These are phyloP conservation scores for Exophiala phaeomuriformis DNA, from an alignment of 2,329 filamentous ascomycete species.

Conservation along the genomic window DNA sequence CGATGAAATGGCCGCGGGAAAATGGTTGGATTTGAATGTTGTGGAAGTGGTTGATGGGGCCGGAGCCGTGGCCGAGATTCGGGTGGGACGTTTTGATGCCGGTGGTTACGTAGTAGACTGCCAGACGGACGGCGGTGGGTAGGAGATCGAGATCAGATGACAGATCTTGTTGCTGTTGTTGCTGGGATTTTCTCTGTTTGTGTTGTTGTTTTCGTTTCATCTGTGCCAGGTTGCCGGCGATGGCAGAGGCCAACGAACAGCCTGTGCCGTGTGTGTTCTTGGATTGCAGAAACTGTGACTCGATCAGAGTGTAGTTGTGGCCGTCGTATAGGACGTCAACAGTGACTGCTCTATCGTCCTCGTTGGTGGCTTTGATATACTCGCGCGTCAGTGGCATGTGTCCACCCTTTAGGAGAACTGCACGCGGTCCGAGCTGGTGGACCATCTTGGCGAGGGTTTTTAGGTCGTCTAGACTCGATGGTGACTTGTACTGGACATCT, in stretches of 20 bases:
- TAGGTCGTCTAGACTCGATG: slow-evolving; percentile 53
- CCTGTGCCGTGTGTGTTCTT: slow-evolving; percentile 90
- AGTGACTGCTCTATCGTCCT: slow-evolving; percentile 58
- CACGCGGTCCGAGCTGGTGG: slow-evolving; percentile 62
- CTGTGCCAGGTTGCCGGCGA: slow-evolving; percentile 54
- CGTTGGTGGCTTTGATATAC: slow-evolving; percentile 50
- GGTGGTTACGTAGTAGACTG: slow-evolving; percentile 54
- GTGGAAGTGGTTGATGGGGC: slow-evolving; percentile 63
- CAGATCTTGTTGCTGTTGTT: slow-evolving; percentile 5
- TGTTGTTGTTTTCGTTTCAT: background rate
- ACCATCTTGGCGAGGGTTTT: slow-evolving; percentile 61
- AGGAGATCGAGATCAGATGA: slow-evolving; percentile 28
- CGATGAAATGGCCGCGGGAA: slow-evolving; percentile 64
- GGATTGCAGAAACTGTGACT: slow-evolving; percentile 63
- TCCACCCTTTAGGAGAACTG: slow-evolving; percentile 83
- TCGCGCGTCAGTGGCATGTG: slow-evolving; percentile 70
- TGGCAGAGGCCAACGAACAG: slow-evolving; percentile 77
- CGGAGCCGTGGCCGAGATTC: slow-evolving; percentile 50
- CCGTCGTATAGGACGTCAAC: slow-evolving; percentile 68
- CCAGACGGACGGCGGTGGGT: slow-evolving; percentile 46
- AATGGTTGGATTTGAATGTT: slow-evolving; percentile 55
- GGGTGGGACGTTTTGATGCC: slow-evolving; percentile 50
- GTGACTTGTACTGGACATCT: slow-evolving; percentile 26
- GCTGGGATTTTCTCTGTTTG: background rate
- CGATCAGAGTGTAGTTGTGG: slow-evolving; percentile 52